Evolutionary conservation across 1,284 basidiomycete genomes (phyloP), one percentile per base, ranked within the genome.

Genomic region (Pascua guehoae): DNA sequence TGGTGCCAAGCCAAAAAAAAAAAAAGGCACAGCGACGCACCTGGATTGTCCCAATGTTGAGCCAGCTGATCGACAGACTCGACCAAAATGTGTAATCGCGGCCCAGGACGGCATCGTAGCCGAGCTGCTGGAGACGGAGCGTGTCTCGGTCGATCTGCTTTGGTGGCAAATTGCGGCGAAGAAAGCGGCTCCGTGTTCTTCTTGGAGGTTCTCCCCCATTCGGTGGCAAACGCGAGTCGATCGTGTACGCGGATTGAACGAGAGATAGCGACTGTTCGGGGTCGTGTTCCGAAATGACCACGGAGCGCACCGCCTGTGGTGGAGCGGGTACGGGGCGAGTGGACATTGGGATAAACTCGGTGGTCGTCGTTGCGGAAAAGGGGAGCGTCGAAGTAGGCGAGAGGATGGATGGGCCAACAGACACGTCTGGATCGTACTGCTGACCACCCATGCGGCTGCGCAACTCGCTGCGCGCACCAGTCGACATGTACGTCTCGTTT

Each of bases 11-110:
- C 2, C 40, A 40, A 41, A 7, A 12, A 12, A 36, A 32, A 9
- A 18, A 45, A 32, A 14, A 32, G 24, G 18, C n/a, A 24, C n/a
- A 7, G n/a, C 47, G 16, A 62, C 69, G 54, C 40, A 72, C 71
- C 64, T 71, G 72, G 9, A 75, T 52, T 46, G 60, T 65, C 12
- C 74, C 74, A 32, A 75, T 74, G 52, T 75, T 76, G 50, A 73
- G 54, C 56, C 69, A 73, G 10, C 63, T 65, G 45, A 78, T 71
- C 18, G 64, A 56, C 49, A 78, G 62, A 59, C 71, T 74, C 2
- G 72, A 70, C 76, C 76, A 78, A 41, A 78, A 76, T 0, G 70
- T 75, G 56, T 75, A 76, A 57, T 75, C 68, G 53, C 76, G 60
- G 0, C 76, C 76, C 15, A 78, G 58, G 1, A 75, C 74, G 14